A percentile compares a stretch with the other conserved stretches of the same genome.
phyloP scores from a whole-genome alignment of 768 basidiomycete species.

The Tulasnella sp. region DNA sequence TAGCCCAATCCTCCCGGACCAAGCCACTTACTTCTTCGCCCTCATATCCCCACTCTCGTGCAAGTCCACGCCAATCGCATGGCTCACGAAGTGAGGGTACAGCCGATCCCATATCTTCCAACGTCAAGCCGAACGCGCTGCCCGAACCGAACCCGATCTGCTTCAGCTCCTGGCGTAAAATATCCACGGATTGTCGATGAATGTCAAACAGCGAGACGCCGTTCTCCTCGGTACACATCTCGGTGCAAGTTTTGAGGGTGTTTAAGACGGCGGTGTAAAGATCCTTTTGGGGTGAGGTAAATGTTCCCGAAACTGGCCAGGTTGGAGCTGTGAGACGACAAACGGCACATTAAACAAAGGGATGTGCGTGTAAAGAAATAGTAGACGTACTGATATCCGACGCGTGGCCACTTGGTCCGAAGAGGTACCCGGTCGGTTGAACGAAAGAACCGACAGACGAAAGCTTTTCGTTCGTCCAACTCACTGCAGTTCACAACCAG shows the following conservation, averaged over 20 bases:
- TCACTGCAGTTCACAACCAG: slow-evolving; percentile 88
- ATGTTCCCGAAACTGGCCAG: slow-evolving; percentile 78
- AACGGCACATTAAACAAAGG: too few relatives aligned
- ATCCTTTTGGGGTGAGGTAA: slow-evolving; percentile 73
- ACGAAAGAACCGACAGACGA: slow-evolving; percentile 3
- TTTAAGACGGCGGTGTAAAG: slow-evolving; percentile 61
- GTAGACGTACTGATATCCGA: slow-evolving; percentile 97
- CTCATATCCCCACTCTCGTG: slow-evolving; percentile 60
- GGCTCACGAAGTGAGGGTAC: slow-evolving; percentile 91
- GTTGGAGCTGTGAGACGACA: too few relatives aligned
- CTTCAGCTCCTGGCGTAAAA: slow-evolving; percentile 66
- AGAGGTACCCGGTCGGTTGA: neutral
- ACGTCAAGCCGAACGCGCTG: slow-evolving; percentile 40
- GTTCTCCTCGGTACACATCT: slow-evolving; percentile 41
- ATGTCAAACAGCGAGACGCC: slow-evolving; percentile 65
- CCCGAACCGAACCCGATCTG: slow-evolving; percentile 51
- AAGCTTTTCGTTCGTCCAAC: slow-evolving; percentile 31
- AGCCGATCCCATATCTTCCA: slow-evolving; percentile 68
- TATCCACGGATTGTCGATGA: slow-evolving; percentile 64
- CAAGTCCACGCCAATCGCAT: slow-evolving; percentile 90
- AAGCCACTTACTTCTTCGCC: neutral
- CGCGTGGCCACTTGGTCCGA: slow-evolving; percentile 62
- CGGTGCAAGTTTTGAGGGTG: slow-evolving; percentile 39
- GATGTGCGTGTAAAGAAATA: too few relatives aligned
- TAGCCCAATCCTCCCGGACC: neutral